Conservation (phyloP, 2,329 filamentous ascomycete species). For the Diplodia intermedia region DNA sequence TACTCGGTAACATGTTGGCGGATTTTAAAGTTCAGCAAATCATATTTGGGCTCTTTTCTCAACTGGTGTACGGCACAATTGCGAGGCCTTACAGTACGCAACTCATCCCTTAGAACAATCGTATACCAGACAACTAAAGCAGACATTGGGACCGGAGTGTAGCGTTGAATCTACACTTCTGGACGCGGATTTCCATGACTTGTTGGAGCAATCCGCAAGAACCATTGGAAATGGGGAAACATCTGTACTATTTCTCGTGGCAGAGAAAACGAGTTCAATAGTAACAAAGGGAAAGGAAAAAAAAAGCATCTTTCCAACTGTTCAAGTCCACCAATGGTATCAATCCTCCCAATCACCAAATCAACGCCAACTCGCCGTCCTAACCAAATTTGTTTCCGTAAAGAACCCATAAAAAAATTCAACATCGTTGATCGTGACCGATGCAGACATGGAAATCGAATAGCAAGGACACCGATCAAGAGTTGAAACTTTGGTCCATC, state of each 20-base stretch:
- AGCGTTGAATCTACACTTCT: background rate
- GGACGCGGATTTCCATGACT: background rate
- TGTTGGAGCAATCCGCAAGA: background rate
- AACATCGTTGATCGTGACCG: slow-evolving; percentile 1
- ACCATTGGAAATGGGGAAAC: background rate
- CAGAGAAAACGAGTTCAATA: background rate
- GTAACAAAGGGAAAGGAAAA: background rate
- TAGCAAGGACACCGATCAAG: background rate
- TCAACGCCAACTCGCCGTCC: slow-evolving; percentile 7
- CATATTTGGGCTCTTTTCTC: background rate
- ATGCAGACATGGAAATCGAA: background rate
- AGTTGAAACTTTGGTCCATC: slow-evolving; percentile 86
- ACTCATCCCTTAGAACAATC: background rate
- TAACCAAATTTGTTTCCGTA: background rate
- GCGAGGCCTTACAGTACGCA: background rate
- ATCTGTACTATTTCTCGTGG: background rate
- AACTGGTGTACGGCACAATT: background rate
- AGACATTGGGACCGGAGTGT: background rate
- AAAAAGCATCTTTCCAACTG: background rate
- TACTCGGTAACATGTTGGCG: background rate
- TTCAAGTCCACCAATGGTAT: slow-evolving; percentile 16
- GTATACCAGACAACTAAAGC: background rate
- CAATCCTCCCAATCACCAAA: background rate
- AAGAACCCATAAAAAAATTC: background rate
- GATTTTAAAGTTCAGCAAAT: background rate